Evolutionary conservation across 1,139 yeast genomes (phyloP), one percentile per base, ranked within the genome.

Genomic region (Meyerozyma sp.): DNA sequence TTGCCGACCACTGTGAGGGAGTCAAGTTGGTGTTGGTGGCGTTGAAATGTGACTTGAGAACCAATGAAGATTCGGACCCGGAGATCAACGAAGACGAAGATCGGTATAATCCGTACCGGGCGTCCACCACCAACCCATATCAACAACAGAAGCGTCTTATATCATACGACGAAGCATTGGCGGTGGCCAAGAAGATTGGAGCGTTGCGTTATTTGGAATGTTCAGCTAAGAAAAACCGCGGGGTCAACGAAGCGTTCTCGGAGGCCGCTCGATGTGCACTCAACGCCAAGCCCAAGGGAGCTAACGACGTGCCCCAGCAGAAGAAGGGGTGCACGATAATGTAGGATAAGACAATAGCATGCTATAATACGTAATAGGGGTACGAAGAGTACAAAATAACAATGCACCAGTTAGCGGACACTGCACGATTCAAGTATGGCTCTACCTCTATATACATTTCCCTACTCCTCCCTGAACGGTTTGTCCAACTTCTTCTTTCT

Each of bases 181-280:
- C 80, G 1, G 89, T 91, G 57, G 98, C 98, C 35, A 88, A 85
- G 57, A 78, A 79, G 56, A 84, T 88, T 39, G 94, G 95, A 18
- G 95, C 95, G 1, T 70, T 88, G 57, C 77, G 95, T 55, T 88
- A 88, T 60, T 73, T 89, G 61, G 98, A 91, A 63, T 91, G 97
- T 66, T 86, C 95, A 28, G 97, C 98, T 10, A 90, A 90, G 68
- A 84, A 84, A 62, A 90, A 89, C 64, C 77, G 95, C 59, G 98
- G 98, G 51, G 98, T 91, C 26, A 90, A 93, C 58, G 98, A 91
- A 65, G 97, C 96, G 5, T 91, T 91, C 62, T 88, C 96, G 1
- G 97, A 91, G 65, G 97, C 97, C 40, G 96, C 97, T 8, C 80
- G 98, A 64, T 90, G 96, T 61, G 98, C 97, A 5, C 75, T 93